These are phyloP conservation scores for Spencermartinsiella ligniputridi DNA, from an alignment of 1,139 yeast genomes.

Conservation along the genomic window DNA sequence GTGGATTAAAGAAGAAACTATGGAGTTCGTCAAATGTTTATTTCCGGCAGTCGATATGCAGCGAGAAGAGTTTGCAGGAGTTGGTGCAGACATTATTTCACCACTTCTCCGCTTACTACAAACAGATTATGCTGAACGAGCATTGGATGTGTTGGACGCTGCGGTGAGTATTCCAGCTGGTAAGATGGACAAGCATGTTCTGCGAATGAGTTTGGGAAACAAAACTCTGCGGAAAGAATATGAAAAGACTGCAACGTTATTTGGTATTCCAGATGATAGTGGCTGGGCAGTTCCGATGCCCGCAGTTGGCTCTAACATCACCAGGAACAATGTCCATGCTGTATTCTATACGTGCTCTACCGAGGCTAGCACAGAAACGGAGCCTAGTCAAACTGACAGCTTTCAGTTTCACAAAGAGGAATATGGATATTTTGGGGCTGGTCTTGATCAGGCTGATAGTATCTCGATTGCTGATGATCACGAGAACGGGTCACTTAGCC, in stretches of 20 bases:
- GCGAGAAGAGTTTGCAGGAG: conserved; percentile 75
- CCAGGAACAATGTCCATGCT: conserved; percentile 91
- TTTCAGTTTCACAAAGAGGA: conserved; percentile 56
- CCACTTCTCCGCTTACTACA: conserved; percentile 78
- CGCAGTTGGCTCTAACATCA: conserved; percentile 77
- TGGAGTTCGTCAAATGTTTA: conserved; percentile 67
- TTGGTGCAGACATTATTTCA: conserved; percentile 92
- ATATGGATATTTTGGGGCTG: conserved; percentile 24
- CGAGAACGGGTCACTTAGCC: conserved; percentile 80
- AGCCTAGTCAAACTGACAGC: conserved; percentile 24
- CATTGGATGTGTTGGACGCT: conserved; percentile 84
- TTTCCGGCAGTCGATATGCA: conserved; percentile 75
- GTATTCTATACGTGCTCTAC: conserved; percentile 78
- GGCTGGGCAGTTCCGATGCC: conserved; percentile 99
- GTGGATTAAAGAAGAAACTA: conserved; percentile 78
- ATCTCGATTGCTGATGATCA: conserved; percentile 41
- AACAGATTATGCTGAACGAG: conserved; percentile 84
- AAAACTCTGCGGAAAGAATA: conserved; percentile 72
- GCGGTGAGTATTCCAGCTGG: conserved; percentile 84
- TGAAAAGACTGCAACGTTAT: conserved; percentile 81
- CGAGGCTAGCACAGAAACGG: conserved; percentile 26
- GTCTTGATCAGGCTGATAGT: conserved; percentile 22
- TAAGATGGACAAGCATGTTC: conserved; percentile 82
- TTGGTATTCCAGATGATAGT: conserved; percentile 94
- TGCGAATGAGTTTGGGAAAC: conserved; percentile 88